Percentiles rank a stretch among this genome's conserved stretches.
Evolutionary conservation across 176 grass and related monocot genomes (phyloP).

Genomic region (Phyllostachys edulis): DNA sequence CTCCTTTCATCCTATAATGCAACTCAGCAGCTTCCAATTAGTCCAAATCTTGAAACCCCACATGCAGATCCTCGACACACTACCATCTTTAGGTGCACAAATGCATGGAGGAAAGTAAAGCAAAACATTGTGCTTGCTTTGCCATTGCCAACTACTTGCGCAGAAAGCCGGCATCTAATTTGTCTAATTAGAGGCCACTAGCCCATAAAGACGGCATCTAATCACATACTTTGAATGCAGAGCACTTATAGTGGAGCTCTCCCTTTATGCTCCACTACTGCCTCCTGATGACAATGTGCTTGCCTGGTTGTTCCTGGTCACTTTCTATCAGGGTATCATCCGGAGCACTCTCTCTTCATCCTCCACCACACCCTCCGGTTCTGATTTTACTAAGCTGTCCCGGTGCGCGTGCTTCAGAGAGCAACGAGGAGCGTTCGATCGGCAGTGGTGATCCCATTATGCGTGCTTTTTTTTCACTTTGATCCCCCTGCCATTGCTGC

Average conservation of each 20-base stretch:
- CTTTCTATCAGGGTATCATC: constrained; percentile 31
- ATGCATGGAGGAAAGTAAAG: background rate
- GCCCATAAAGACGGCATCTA: constrained; percentile 28
- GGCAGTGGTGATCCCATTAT: constrained; percentile 5
- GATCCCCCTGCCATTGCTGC: background rate
- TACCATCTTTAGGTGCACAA: background rate
- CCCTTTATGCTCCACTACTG: constrained; percentile 54
- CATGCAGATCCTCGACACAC: constrained; percentile 21
- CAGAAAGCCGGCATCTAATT: background rate
- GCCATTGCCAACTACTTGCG: constrained; percentile 11
- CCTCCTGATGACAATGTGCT: background rate
- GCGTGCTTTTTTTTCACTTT: background rate
- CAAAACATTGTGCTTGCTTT: constrained; percentile 14
- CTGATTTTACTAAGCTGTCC: background rate
- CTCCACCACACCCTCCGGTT: constrained; percentile 6
- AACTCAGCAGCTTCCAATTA: background rate
- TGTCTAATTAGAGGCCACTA: constrained; percentile 26
- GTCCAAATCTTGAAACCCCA: background rate
- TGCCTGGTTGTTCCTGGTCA: constrained; percentile 20
- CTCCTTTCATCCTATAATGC: constrained; percentile 22
- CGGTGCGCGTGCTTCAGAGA: background rate
- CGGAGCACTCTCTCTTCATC: constrained; percentile 1
- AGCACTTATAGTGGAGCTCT: constrained; percentile 34
- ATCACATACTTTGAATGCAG: constrained; percentile 14
- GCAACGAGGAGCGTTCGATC: background rate